A percentile compares a stretch with the other conserved stretches of the same genome.
These are phyloP conservation scores for Beauveria medogensis DNA, from an alignment of 2,329 filamentous ascomycete species.

Conservation along the genomic window DNA sequence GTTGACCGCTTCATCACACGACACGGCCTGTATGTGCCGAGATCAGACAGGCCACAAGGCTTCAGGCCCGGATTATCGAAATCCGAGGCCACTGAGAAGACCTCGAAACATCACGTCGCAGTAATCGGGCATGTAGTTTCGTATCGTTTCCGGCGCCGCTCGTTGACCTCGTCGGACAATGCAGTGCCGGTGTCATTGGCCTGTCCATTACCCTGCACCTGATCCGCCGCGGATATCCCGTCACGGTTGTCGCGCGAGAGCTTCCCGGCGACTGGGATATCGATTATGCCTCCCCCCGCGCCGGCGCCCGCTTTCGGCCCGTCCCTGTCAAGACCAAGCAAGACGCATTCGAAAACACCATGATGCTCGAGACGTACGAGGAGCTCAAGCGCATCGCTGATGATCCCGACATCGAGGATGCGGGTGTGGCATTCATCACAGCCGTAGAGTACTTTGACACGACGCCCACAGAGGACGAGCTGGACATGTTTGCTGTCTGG, in stretches of 20 bases:
- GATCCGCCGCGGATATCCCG: background rate
- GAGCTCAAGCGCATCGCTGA: background rate
- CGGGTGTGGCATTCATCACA: background rate
- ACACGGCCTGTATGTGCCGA: no score
- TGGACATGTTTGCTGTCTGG: background rate
- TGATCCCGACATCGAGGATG: background rate
- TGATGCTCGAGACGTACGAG: slow-evolving; percentile 3
- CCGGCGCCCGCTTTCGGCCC: slow-evolving; percentile 5
- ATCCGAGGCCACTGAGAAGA: background rate
- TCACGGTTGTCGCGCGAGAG: background rate
- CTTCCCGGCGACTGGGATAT: slow-evolving; percentile 5
- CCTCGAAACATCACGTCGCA: background rate
- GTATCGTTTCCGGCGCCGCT: background rate
- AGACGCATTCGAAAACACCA: background rate
- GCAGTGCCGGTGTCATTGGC: slow-evolving; percentile 10
- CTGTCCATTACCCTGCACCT: slow-evolving; percentile 4
- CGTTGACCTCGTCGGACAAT: background rate
- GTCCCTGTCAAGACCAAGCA: background rate
- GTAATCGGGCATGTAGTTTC: slow-evolving; percentile 1
- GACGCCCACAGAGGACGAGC: background rate
- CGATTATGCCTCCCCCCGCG: slow-evolving; percentile 3
- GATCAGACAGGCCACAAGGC: no score
- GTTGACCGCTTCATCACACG: no score
- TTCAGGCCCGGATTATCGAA: no score
- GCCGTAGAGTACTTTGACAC: slow-evolving; percentile 3